Percentiles rank a stretch among this genome's conserved stretches.
phyloP scores from a whole-genome alignment of 1,284 basidiomycete species.

The Stygiomarasmius scandens region DNA sequence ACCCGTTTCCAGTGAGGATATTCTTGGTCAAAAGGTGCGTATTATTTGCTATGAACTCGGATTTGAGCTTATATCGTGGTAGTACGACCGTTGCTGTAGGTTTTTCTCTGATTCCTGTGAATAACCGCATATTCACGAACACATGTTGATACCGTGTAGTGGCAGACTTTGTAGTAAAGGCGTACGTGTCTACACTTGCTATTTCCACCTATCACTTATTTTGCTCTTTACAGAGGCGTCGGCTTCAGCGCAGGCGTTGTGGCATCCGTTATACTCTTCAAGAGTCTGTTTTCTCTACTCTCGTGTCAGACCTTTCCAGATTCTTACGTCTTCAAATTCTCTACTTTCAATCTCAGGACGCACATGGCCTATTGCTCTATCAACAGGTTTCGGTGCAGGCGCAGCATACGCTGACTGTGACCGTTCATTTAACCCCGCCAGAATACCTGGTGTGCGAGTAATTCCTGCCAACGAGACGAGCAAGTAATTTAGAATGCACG shows the following conservation, averaged over 20 bases:
- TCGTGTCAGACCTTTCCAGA: slow-evolving; percentile 1
- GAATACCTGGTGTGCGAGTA: slow-evolving; percentile 88
- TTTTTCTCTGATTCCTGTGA: slow-evolving; percentile 28
- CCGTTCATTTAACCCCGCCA: slow-evolving; percentile 92
- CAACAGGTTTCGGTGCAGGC: slow-evolving; percentile 89
- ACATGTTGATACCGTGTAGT: slow-evolving; percentile 40
- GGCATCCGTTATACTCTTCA: slow-evolving; percentile 93
- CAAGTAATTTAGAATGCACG: slow-evolving; percentile 8
- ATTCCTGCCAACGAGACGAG: slow-evolving; percentile 39
- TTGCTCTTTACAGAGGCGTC: slow-evolving; percentile 70
- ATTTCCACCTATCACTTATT: slow-evolving; percentile 9
- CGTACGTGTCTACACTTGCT: slow-evolving; percentile 50
- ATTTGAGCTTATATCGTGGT: slow-evolving; percentile 10
- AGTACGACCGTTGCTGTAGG: slow-evolving; percentile 94
- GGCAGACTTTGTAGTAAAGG: slow-evolving; percentile 79
- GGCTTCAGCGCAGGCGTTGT: slow-evolving; percentile 95
- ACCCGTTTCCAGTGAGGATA: slow-evolving; percentile 82
- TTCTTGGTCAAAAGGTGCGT: slow-evolving; percentile 82
- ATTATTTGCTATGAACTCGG: background rate
- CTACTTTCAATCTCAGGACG: slow-evolving; percentile 65
- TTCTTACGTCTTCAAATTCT: background rate
- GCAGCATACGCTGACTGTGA: slow-evolving; percentile 96
- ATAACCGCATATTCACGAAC: slow-evolving; percentile 9
- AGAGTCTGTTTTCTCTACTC: slow-evolving; percentile 79
- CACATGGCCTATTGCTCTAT: slow-evolving; percentile 93